phyloP scores from a whole-genome alignment of 2,329 filamentous ascomycete species.

The Fusarium nanum region DNA sequence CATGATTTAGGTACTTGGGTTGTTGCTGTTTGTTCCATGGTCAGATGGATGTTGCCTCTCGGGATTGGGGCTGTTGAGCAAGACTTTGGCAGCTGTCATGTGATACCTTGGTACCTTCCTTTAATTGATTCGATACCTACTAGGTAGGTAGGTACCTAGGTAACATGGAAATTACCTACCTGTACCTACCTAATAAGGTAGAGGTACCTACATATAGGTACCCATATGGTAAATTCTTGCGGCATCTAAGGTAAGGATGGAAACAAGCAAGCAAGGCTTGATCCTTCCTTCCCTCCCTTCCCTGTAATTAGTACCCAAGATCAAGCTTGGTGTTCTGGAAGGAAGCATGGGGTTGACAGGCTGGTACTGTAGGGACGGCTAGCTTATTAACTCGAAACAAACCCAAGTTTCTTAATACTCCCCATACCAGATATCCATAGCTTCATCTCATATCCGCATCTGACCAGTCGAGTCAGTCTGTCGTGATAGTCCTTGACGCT shows the following conservation, averaged over 20 bases:
- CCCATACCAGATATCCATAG: not conserved
- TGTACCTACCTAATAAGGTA: too few relatives aligned
- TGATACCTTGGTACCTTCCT: not conserved
- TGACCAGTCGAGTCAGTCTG: not conserved
- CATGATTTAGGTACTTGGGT: not conserved
- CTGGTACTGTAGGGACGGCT: not conserved
- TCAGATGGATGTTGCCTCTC: not conserved
- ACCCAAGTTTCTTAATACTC: slow-evolving; percentile 1
- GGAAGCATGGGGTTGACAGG: slow-evolving; percentile 4
- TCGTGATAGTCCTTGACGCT: not conserved
- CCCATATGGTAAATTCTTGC: not conserved
- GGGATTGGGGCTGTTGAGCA: not conserved
- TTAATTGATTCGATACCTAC: too few relatives aligned
- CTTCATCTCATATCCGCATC: not conserved
- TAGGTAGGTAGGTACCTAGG: too few relatives aligned
- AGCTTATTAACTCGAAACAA: not conserved
- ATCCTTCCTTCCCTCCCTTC: not conserved
- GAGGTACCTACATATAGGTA: too few relatives aligned
- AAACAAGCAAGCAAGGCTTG: not conserved
- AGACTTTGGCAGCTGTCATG: slow-evolving; percentile 22
- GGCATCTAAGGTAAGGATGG: not conserved
- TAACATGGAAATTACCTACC: too few relatives aligned
- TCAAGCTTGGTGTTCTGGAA: slow-evolving; percentile 29
- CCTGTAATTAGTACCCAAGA: slow-evolving; percentile 1
- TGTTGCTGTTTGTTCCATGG: not conserved